These are phyloP conservation scores for Fusarium miscanthi DNA, from an alignment of 2,329 filamentous ascomycete genomes.

Conservation along the genomic window DNA sequence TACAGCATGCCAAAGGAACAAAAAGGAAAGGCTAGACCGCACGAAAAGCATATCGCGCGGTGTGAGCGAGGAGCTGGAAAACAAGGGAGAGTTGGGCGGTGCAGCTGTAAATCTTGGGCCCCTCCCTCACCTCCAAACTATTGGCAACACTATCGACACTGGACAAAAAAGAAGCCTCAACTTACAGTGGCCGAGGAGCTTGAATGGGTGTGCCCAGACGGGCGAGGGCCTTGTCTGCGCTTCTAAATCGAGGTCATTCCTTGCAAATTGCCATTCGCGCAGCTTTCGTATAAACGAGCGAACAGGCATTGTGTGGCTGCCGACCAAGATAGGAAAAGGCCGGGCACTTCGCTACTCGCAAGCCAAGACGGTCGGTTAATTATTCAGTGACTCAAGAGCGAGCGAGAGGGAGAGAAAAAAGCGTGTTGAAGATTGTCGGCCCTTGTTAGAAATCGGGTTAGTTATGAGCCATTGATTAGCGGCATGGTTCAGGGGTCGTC, in stretches of 20 bases:
- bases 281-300: slow-evolving; percentile 1
- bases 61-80: not conserved
- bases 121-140: slow-evolving; percentile 3
- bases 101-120: not conserved
- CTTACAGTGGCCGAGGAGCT: slow-evolving; percentile 17
- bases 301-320: slow-evolving; percentile 1
- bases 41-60: not conserved
- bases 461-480: slow-evolving; percentile 12
- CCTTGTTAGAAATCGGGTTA: slow-evolving; percentile 8
- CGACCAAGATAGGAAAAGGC: slow-evolving; percentile 4
- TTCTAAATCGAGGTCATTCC: slow-evolving; percentile 26
- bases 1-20: not conserved
- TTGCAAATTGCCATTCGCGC: slow-evolving; percentile 19
- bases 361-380: slow-evolving; percentile 3
- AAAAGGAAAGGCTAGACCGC: not conserved
- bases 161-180: not conserved
- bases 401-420: not conserved
- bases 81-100: not conserved
- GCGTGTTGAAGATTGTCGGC: slow-evolving; percentile 7
- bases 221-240: slow-evolving; percentile 12
- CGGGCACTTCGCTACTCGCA: not conserved
- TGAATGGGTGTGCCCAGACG: slow-evolving; percentile 13
- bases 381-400: not conserved
- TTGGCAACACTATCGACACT: slow-evolving; percentile 7
- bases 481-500: not conserved